These are phyloP conservation scores for Phragmites australis DNA, from an alignment of 176 grass and related monocot species.

Conservation along the genomic window DNA sequence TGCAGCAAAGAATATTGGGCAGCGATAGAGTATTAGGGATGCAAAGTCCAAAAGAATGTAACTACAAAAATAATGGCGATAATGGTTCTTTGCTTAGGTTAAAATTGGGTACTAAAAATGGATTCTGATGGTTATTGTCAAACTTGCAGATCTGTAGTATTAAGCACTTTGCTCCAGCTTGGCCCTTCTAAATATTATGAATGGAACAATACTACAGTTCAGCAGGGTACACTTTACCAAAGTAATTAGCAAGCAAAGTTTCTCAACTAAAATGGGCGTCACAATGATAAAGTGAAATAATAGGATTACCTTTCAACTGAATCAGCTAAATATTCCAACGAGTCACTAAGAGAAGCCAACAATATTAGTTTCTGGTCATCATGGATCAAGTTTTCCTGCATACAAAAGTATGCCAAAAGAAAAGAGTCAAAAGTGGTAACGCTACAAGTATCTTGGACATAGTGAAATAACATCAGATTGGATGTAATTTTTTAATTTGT, in stretches of 20 bases:
- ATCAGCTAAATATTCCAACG: conserved; percentile 96
- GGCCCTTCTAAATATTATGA: neutral
- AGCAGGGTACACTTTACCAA: neutral
- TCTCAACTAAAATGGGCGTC: conserved; percentile 11
- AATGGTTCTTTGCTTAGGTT: conserved; percentile 20
- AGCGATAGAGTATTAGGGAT: conserved; percentile 11
- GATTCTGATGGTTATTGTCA: neutral
- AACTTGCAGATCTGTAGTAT: neutral
- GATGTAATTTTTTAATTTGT: neutral
- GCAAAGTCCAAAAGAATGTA: conserved; percentile 3
- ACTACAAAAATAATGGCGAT: conserved; percentile 2
- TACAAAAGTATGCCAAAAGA: conserved; percentile 3
- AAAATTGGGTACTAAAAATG: neutral
- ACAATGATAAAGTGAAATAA: conserved; percentile 29
- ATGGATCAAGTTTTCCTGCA: conserved; percentile 93
- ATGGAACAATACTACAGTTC: neutral
- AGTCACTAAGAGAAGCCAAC: conserved; percentile 93
- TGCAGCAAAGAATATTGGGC: neutral
- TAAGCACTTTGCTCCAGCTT: neutral
- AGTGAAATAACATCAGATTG: neutral
- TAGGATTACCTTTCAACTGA: conserved; percentile 87
- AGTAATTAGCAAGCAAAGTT: neutral
- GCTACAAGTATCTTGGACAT: neutral
- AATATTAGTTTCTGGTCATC: conserved; percentile 95
- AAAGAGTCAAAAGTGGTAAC: neutral